Evolutionary conservation across 2,329 filamentous ascomycete genomes (phyloP), one percentile per base, ranked within the genome.

Genomic region (Lachnellula arida): DNA sequence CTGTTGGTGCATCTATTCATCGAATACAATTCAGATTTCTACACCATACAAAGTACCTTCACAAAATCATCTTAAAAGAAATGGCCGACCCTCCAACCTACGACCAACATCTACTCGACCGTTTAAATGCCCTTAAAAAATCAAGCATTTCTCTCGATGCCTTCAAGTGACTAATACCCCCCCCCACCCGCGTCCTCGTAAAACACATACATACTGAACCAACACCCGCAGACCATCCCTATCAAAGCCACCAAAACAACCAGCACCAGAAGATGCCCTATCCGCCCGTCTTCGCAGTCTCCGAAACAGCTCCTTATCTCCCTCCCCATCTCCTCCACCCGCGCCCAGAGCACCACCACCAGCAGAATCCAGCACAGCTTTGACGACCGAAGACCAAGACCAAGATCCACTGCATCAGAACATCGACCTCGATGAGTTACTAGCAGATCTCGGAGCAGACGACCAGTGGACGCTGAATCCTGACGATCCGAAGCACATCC

Each of bases 51-150:
- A 43, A 46, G 4, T 19, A 15, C 17, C 9, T 15, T 46, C 37
- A 49, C n/a, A 35, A 35, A 28, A 49, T 15, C 23, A 39, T 28
- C 9, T 51, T 42, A 19, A 3, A 19, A 54, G 28, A 59, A 61
- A 70, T 70, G 67, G 60, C 60, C 56, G 56, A 61, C 46, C 66
- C 61, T 46, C 62, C 63, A 44, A 63, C 54, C 49, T 66, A 65
- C 46, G 67, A 70, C 40, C 55, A 67, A 48, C 50, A 62, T 48
- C 66, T 70, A 12, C 60, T 70, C 4, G 56, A 62, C 23, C 65
- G 68, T 11, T 59, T 70, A 12, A 69, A 70, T 53, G 67, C 67
- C 9, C 61, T 70, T 11, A 68, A 67, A 56, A 68, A 66, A 56
- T 66, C 67, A n/a, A 64, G 44, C 44, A 60, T 69, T 19, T 55